A percentile compares a stretch with the other conserved stretches of the same genome.
Evolutionary conservation across 805 yeast species (phyloP).

Genomic region (Teunomyces atbi): DNA sequence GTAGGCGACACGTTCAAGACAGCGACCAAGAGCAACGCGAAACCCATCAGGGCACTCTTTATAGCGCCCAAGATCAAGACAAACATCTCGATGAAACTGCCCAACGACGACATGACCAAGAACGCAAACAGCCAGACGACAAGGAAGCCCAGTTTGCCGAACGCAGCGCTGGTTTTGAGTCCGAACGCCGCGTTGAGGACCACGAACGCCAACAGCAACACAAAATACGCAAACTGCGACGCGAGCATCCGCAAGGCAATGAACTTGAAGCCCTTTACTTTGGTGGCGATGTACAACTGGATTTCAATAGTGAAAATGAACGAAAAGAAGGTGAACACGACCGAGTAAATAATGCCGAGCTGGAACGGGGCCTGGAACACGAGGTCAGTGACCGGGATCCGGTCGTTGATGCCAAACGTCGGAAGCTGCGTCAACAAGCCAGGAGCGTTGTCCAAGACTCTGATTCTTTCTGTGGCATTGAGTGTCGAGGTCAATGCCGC

Average conservation of each 20-base stretch:
- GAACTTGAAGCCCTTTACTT: slow-evolving; percentile 25
- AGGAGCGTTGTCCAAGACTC: slow-evolving; percentile 19
- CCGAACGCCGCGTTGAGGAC: slow-evolving; percentile 30
- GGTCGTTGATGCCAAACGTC: slow-evolving; percentile 20
- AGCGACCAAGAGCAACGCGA: slow-evolving; percentile 25
- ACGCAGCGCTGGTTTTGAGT: slow-evolving; percentile 17
- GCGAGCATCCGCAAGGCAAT: slow-evolving; percentile 22
- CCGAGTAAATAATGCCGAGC: slow-evolving; percentile 31
- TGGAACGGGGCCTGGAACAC: slow-evolving; percentile 32
- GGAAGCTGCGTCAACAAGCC: slow-evolving; percentile 24
- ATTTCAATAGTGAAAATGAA: slow-evolving; percentile 26
- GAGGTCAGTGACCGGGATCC: slow-evolving; percentile 22
- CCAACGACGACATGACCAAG: slow-evolving; percentile 30
- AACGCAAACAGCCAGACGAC: slow-evolving; percentile 32
- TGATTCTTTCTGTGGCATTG: slow-evolving; percentile 4
- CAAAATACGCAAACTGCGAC: slow-evolving; percentile 27
- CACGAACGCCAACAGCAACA: slow-evolving; percentile 27
- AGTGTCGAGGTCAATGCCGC: slow-evolving; percentile 6
- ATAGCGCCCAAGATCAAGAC: slow-evolving; percentile 20
- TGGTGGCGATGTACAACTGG: slow-evolving; percentile 26
- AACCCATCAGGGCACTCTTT: slow-evolving; percentile 29
- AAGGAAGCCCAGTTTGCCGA: slow-evolving; percentile 32
- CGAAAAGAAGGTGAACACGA: slow-evolving; percentile 34
- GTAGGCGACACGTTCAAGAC: slow-evolving; percentile 32
- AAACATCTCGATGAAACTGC: slow-evolving; percentile 27